These are phyloP conservation scores for Helenozyma baotianmanensis DNA, from an alignment of 805 yeast species.

Conservation along the genomic window DNA sequence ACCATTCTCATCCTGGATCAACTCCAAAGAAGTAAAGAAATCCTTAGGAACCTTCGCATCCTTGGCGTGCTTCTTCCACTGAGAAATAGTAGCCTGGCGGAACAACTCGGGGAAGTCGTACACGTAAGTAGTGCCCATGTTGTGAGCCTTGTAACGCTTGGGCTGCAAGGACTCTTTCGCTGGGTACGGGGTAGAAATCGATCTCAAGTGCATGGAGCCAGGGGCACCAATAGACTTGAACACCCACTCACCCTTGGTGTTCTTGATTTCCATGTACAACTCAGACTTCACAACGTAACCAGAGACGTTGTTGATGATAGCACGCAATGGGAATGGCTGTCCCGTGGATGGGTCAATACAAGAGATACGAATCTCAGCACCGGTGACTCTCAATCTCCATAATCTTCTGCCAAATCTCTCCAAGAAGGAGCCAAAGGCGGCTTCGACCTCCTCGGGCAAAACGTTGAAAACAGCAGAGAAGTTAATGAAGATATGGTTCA, in stretches of 20 bases:
- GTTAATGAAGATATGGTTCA: constrained; percentile 95
- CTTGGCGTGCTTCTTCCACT: constrained; percentile 72
- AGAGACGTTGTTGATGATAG: constrained; percentile 91
- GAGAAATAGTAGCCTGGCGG: constrained; percentile 82
- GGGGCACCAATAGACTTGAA: constrained; percentile 93
- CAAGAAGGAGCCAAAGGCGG: constrained; percentile 95
- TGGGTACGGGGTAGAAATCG: constrained; percentile 93
- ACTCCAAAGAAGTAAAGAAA: constrained; percentile 72
- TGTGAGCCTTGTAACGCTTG: constrained; percentile 96
- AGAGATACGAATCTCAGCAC: constrained; percentile 95
- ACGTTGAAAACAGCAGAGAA: constrained; percentile 94
- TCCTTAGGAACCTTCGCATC: constrained; percentile 65
- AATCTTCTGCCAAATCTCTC: constrained; percentile 96
- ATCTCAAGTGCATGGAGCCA: constrained; percentile 95
- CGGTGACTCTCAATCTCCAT: constrained; percentile 94
- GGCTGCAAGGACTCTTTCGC: constrained; percentile 98
- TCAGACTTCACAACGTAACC: constrained; percentile 97
- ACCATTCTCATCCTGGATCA: constrained; percentile 77
- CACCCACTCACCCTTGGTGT: constrained; percentile 91
- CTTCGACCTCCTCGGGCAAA: constrained; percentile 92
- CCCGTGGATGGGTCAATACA: constrained; percentile 88
- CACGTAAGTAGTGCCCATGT: constrained; percentile 96
- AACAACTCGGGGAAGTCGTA: constrained; percentile 98
- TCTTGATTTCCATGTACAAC: constrained; percentile 89
- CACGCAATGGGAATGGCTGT: constrained; percentile 91